Evolutionary conservation across 2,329 filamentous ascomycete genomes (phyloP), one percentile per base, ranked within the genome.

Genomic region (Diaporthe velutina): DNA sequence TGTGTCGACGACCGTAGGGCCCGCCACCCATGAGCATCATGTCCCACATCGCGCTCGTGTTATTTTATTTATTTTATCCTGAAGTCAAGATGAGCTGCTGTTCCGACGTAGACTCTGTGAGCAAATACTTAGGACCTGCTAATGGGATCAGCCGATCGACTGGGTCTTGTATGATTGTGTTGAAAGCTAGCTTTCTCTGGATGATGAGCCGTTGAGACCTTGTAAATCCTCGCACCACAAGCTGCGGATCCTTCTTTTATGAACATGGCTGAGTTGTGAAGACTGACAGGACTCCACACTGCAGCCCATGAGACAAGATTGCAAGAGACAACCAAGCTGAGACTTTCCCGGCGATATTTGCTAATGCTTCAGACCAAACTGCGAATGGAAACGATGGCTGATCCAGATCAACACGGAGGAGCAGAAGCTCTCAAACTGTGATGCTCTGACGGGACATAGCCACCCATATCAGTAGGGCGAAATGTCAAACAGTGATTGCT

Each of bases 21-120:
- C 38, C 45, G 22, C 71, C 25, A 19, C 57, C 45, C 71, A 61
- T 40, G 17, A 52, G 64, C 72, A 76, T 74, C 50, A 76, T 61
- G 54, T 76, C 60, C 74, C 71, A 76, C 74, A 76, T 76, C n/a
- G 45, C 57, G 25, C 17, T 38, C 33, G 15, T 50, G 22, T 7
- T 25, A n/a, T n/a, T n/a, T n/a, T n/a, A n/a, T 38, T 10, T 17
- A 19, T 17, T 13, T 22, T 17, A 19, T 8, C 52, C 30, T 19
- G 10, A 12, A 15, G 4, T 48, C 17, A 33, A 4, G 17, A 33
- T n/a, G 9, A 64, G 5, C 9, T 64, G 25, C 28, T 45, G 8
- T 28, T 15, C 9, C n/a, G n/a, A 22, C 13, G 33, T 60, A 19
- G 7, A 22, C 3, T 10, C 28, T 15, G 42, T 13, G 42, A n/a